Evolutionary conservation across 2,329 filamentous ascomycete species (phyloP), one percentile per base, ranked within the genome.

Genomic region (Triangularia setosa): DNA sequence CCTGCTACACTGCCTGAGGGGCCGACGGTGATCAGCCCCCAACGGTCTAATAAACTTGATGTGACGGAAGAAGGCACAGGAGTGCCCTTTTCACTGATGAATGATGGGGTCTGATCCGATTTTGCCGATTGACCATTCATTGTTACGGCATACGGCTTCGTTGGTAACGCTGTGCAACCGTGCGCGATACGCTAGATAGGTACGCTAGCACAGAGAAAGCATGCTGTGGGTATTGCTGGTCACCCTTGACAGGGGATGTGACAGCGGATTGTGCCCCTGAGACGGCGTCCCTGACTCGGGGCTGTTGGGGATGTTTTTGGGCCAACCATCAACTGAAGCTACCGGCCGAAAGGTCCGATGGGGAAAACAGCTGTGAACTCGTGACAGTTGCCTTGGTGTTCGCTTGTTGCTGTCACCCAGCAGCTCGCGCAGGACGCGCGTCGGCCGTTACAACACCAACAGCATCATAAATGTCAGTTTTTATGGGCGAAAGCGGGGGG

Each of bases 81-180:
- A n/a, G 33, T 40, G 33, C 33, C n/a, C 40, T 21, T 48, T 9
- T 48, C 8, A n/a, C n/a, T 48, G 3, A 14, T 40, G 16, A n/a
- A 21, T 21, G 40, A 48, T 48, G 40, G 40, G 64, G 68, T 66
- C 65, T 67, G 67, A 67, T 67, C 68, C 67, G 67, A 68, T 69
- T 65, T 65, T 69, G 61, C 68, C 67, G 65, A 64, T 40, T 53
- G 21, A 33, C 23, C 40, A 16, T 25, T 30, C 56, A 40, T 54
- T 27, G 40, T 60, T 16, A 28, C 40, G n/a, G 40, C 40, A 48
- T 48, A 48, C 40, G 40, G 40, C 40, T 21, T 55, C 21, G 18
- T 16, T 24, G 48, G 18, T 25, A 25, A 53, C 21, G 18, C 12
- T 6, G 52, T 55, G 52, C 52, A 55, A 55, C 52, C 52, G 52